These are phyloP conservation scores for Coelastrella sp. DNA, from an alignment of 139 green algal genomes.

Conservation along the genomic window DNA sequence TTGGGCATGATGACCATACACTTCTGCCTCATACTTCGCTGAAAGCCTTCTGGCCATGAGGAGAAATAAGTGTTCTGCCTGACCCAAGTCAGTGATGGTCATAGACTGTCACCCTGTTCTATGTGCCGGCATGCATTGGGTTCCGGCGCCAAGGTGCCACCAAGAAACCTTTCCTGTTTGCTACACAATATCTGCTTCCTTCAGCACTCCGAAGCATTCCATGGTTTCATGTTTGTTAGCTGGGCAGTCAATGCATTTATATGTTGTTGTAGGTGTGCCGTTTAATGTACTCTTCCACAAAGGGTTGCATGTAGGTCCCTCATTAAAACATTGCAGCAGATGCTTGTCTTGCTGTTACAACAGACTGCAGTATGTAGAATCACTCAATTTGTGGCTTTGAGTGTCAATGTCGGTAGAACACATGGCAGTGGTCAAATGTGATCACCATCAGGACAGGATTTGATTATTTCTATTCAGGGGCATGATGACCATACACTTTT, in stretches of 20 bases:
- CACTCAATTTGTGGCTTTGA: no score
- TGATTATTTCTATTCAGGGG: not conserved
- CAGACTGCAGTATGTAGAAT: no score
- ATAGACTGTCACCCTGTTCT: no score
- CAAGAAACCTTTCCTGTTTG: no score
- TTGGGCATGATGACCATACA: not conserved
- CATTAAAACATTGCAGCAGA: not conserved
- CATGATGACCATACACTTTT: constrained; percentile 1
- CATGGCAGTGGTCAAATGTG: not conserved
- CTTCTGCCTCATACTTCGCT: constrained; percentile 42
- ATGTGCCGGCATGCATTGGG: no score
- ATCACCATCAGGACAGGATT: not conserved
- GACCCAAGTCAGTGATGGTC: not conserved
- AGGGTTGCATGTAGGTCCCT: not conserved
- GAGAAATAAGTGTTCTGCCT: not conserved
- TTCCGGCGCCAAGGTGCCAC: not conserved
- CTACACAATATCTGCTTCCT: not conserved
- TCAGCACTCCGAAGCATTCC: not conserved
- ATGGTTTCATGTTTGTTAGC: no score
- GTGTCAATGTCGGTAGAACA: no score
- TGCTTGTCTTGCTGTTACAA: not conserved
- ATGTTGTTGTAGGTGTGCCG: no score
- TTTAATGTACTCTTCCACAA: no score
- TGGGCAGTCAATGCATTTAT: no score
- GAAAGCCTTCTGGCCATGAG: constrained; percentile 15